These are phyloP conservation scores for Chaetomium globosum DNA, from an alignment of 2,329 filamentous ascomycete species.

Conservation along the genomic window DNA sequence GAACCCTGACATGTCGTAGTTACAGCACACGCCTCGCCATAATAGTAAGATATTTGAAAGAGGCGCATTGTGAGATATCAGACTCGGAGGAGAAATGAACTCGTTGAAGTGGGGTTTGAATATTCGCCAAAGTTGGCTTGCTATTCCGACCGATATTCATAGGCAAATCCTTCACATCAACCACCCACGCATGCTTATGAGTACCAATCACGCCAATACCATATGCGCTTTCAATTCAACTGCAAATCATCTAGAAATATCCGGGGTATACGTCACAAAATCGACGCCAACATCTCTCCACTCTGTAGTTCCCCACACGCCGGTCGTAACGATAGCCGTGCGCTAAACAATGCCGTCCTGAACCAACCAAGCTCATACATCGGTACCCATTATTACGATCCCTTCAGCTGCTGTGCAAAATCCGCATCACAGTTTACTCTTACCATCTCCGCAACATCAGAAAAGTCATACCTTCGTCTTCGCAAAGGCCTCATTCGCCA, in stretches of 20 bases:
- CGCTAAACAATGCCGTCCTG: constrained; percentile 14
- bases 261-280: constrained; percentile 13
- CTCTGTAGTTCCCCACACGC: neutral
- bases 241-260: neutral
- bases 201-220: neutral
- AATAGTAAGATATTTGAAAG: no score
- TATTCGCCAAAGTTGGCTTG: neutral
- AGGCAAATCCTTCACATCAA: neutral
- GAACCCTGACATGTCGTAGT: no score
- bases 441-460: neutral
- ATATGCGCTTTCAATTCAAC: neutral
- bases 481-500: constrained; percentile 35
- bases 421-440: neutral
- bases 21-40: no score
- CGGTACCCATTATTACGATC: neutral
- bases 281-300: constrained; percentile 15
- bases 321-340: constrained; percentile 9
- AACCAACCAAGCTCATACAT: neutral
- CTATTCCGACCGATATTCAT: neutral
- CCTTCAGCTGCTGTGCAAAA: neutral
- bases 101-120: neutral
- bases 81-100: neutral
- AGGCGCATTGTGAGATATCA: no score
- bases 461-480: constrained; percentile 28
- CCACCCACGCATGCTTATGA: neutral